Percentiles rank a stretch among this genome's conserved stretches.
These are phyloP conservation scores for Suhomyces wounanorum DNA, from an alignment of 1,139 yeast species.

Conservation along the genomic window DNA sequence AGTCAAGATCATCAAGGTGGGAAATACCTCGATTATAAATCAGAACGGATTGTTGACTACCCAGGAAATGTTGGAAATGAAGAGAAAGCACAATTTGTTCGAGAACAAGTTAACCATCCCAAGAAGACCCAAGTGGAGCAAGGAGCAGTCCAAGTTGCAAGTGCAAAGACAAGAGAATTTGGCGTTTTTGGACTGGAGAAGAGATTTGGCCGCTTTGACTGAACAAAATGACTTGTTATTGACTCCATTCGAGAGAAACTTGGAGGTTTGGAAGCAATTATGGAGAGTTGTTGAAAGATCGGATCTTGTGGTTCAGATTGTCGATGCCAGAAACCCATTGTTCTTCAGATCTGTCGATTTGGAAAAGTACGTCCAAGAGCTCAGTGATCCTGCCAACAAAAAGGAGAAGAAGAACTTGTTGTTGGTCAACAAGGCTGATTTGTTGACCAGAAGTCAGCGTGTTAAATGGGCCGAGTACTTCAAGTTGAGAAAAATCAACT, in stretches of 20 bases:
- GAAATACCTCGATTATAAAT: constrained; percentile 54
- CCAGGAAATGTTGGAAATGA: constrained; percentile 66
- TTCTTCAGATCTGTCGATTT: constrained; percentile 88
- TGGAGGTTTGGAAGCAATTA: constrained; percentile 97
- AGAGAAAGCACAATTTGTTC: constrained; percentile 69
- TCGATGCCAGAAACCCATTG: constrained; percentile 94
- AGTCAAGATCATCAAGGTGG: constrained; percentile 80
- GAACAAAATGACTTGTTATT: constrained; percentile 79
- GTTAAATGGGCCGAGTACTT: constrained; percentile 86
- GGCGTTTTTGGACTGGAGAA: constrained; percentile 91
- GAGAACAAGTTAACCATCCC: constrained; percentile 89
- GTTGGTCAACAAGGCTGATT: constrained; percentile 92
- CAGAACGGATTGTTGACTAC: constrained; percentile 56
- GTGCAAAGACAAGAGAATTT: constrained; percentile 87
- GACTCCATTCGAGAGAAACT: constrained; percentile 96
- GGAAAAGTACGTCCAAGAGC: constrained; percentile 77
- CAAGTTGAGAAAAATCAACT: constrained; percentile 64
- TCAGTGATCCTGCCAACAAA: constrained; percentile 52
- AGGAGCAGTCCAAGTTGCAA: constrained; percentile 68
- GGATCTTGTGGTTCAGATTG: constrained; percentile 93
- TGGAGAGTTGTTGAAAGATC: constrained; percentile 98
- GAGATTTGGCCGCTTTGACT: constrained; percentile 81
- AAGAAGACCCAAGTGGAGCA: constrained; percentile 86
- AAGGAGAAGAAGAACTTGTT: constrained; percentile 70
- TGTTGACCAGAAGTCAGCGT: constrained; percentile 76